A percentile compares a stretch with the other conserved stretches of the same genome.
phyloP scores from a whole-genome alignment of 2,329 filamentous ascomycete species.

The Diaporthe nobilis region DNA sequence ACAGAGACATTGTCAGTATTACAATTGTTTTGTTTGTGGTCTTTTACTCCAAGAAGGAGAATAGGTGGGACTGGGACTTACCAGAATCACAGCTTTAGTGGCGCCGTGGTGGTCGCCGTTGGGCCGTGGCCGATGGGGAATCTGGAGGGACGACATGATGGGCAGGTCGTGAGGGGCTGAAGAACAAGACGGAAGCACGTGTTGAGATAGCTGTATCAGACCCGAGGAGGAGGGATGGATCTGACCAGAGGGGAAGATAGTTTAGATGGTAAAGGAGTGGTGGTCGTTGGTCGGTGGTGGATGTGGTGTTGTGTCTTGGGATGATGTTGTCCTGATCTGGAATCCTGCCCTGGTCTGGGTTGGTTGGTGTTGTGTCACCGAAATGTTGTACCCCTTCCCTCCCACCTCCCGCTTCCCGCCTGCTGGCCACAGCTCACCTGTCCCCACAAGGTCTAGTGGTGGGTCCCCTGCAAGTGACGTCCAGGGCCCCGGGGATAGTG shows the following conservation, averaged over 20 bases:
- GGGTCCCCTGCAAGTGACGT: not conserved
- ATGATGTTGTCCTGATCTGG: constrained; percentile 24
- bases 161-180: not conserved
- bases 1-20: constrained; percentile 43
- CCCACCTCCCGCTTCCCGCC: not conserved
- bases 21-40: not conserved
- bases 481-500: not conserved
- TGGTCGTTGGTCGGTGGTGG: constrained; percentile 3
- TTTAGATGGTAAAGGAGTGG: not conserved
- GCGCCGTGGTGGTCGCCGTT: constrained; percentile 66
- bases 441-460: not conserved
- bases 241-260: not conserved
- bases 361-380: constrained; percentile 17
- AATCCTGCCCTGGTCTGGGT: constrained; percentile 4
- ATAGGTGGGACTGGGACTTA: constrained; percentile 58
- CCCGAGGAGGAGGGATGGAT: not conserved
- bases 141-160: constrained; percentile 71
- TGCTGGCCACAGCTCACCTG: constrained; percentile 8
- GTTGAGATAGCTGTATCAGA: not conserved
- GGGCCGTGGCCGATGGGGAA: constrained; percentile 65
- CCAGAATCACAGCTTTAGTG: constrained; percentile 96
- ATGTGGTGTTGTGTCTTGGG: not conserved
- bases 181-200: not conserved
- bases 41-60: not conserved
- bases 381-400: not conserved